phyloP scores from a whole-genome alignment of 306 rosid species.

The Vigna unguiculata region DNA sequence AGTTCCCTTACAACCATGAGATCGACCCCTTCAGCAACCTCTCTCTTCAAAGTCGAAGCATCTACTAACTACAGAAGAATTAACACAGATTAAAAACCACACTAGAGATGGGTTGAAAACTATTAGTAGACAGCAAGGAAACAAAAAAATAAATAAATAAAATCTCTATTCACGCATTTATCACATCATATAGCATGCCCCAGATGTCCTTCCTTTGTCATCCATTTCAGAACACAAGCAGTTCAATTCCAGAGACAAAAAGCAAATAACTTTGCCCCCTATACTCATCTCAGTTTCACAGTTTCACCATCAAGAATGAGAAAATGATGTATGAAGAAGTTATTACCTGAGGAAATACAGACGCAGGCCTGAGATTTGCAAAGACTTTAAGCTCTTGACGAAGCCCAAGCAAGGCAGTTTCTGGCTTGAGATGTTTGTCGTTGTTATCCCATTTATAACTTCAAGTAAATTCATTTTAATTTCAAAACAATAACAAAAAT shows the following conservation, averaged over 20 bases:
- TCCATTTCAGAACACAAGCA: not conserved
- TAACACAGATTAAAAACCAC: not conserved
- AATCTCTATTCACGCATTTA: not conserved
- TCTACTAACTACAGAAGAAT: slow-evolving; percentile 67
- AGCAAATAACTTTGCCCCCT: not conserved
- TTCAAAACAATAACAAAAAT: not conserved
- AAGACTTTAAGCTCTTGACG: slow-evolving; percentile 77
- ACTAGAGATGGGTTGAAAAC: not conserved
- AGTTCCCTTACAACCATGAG: slow-evolving; percentile 95
- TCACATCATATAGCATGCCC: not conserved
- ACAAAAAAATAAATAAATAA: not conserved
- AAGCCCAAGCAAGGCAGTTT: slow-evolving; percentile 82
- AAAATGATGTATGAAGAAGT: not conserved
- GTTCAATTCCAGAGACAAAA: not conserved
- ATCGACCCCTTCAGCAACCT: slow-evolving; percentile 88
- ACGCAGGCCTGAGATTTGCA: slow-evolving; percentile 87
- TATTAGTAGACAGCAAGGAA: no score
- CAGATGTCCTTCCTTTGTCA: no score
- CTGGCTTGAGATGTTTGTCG: slow-evolving; percentile 86
- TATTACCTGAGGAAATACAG: slow-evolving; percentile 76
- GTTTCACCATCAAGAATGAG: not conserved
- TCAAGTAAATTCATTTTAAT: not conserved
- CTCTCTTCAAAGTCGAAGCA: slow-evolving; percentile 92
- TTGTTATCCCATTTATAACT: slow-evolving; percentile 89
- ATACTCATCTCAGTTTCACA: not conserved